Conservation (phyloP, 2,329 filamentous ascomycete genomes). For the Alternaria gansuensis region DNA sequence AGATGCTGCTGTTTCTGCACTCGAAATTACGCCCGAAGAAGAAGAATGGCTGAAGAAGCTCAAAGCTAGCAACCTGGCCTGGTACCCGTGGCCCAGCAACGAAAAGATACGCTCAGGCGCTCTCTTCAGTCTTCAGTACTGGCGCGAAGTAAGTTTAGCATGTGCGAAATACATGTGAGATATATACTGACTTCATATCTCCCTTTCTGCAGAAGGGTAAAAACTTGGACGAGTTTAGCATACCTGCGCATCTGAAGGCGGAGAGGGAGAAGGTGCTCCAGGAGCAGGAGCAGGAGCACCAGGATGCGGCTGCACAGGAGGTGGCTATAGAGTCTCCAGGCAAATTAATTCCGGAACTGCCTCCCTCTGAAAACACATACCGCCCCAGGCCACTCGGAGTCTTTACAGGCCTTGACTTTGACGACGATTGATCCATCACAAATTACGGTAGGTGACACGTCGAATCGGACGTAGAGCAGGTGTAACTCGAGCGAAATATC, state of each 20-base stretch:
- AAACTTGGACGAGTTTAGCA: conserved; percentile 34
- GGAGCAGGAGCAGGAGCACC: conserved; percentile 2
- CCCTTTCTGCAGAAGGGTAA: conserved; percentile 20
- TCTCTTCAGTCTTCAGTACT: conserved; percentile 55
- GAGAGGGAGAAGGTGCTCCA: conserved; percentile 21
- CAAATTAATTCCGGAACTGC: conserved; percentile 2
- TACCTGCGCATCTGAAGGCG: conserved; percentile 36
- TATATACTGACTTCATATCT: background rate
- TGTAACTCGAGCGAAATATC: background rate
- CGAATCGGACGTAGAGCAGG: background rate
- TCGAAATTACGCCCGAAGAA: conserved; percentile 43
- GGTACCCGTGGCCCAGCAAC: conserved; percentile 79
- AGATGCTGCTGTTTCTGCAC: conserved; percentile 17
- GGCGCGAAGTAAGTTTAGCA: conserved; percentile 25
- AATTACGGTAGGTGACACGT: background rate
- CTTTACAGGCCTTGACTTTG: conserved; percentile 14
- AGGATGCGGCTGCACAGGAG: background rate
- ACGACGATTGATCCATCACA: conserved; percentile 7
- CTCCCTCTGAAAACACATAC: conserved; percentile 6
- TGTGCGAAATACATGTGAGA: background rate
- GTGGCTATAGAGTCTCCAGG: conserved; percentile 2
- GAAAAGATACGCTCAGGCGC: conserved; percentile 74
- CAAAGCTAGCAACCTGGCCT: conserved; percentile 53
- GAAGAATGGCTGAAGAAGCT: conserved; percentile 49
- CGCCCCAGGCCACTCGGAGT: conserved; percentile 13